These are phyloP conservation scores for Piloderma croceum DNA, from an alignment of 768 basidiomycete genomes.

Conservation along the genomic window DNA sequence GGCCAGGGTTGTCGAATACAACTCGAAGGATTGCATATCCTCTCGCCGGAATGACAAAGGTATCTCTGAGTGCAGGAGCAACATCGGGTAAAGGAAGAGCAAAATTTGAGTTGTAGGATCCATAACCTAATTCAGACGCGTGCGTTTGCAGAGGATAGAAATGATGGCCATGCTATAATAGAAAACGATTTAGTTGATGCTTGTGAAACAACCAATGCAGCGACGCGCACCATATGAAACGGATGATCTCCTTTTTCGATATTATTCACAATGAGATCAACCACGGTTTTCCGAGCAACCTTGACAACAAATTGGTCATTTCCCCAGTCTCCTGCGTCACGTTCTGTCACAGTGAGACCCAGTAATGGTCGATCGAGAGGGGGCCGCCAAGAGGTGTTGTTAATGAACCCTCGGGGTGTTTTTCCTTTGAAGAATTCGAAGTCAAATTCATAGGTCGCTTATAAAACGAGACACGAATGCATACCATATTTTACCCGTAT, in stretches of 20 bases:
- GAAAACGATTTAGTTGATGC: too few relatives aligned
- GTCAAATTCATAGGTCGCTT: too few relatives aligned
- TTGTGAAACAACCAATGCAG: too few relatives aligned
- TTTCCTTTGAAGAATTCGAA: constrained; percentile 3
- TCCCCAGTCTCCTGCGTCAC: too few relatives aligned
- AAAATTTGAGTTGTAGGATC: constrained; percentile 4
- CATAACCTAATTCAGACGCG: constrained; percentile 1
- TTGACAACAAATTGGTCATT: too few relatives aligned
- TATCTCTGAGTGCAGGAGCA: constrained; percentile 8
- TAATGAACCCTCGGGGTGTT: constrained; percentile 5
- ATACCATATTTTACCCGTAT: too few relatives aligned
- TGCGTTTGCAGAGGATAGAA: constrained; percentile 9
- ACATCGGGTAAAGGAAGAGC: constrained; percentile 2
- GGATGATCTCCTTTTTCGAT: constrained; percentile 7
- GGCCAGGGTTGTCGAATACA: constrained; percentile 6
- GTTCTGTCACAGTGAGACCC: too few relatives aligned
- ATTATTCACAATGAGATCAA: constrained; percentile 8
- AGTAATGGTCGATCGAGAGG: too few relatives aligned
- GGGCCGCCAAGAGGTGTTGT: constrained; percentile 7
- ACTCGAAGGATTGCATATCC: constrained; percentile 6
- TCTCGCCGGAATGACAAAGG: constrained; percentile 7
- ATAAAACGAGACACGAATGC: too few relatives aligned
- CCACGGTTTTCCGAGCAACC: too few relatives aligned
- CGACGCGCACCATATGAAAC: constrained; percentile 2
- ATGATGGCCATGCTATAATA: constrained; percentile 9